Evolutionary conservation across 495 filamentous ascomycete genomes (phyloP), one percentile per base, ranked within the genome.

Genomic region (Neurospora tetraspora): DNA sequence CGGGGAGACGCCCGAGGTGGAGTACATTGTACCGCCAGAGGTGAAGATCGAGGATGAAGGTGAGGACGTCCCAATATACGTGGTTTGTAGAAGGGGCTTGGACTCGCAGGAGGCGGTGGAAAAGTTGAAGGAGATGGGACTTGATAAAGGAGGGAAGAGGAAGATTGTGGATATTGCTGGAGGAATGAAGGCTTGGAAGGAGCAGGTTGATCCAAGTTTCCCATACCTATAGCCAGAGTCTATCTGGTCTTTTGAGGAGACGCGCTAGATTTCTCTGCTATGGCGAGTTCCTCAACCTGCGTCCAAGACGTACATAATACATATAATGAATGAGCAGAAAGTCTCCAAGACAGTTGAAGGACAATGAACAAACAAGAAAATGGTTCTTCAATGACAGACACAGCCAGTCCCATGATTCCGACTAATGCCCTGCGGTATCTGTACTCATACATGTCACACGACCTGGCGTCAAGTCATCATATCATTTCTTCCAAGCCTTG

Each of bases 81-180:
- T 97, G 3, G 85, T 99, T 0, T 99, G 96, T 77, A 88, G 93
- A 20, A 86, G 91, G 3, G 96, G 96, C 3, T 93, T 97, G 75
- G 96, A 99, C 78, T 97, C 93, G 1, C 96, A 97, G 78, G 79
- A 94, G 69, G 91, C 89, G 0, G 89, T 93, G 1, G 86, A 86
- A 77, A 90, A 84, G 78, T 74, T 97, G 73, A 93, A 91, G 78
- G 88, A 94, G 39, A 76, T 89, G 45, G 89, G 89, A 4, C 71
- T 91, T n/a, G 88, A 86, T 70, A 78, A 81, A 31, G 80, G 80
- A 14, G 90, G 90, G 1, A 81, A 82, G 71, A 83, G 89, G 40
- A 88, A 85, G 70, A 88, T 96, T 69, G 87, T 89, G 39, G 96
- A 98, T 81, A 90, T 98, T 34, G 86, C 84, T 38, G 94, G 94